phyloP scores from a whole-genome alignment of 169 alveolate species.

The Eimeria zaria region DNA sequence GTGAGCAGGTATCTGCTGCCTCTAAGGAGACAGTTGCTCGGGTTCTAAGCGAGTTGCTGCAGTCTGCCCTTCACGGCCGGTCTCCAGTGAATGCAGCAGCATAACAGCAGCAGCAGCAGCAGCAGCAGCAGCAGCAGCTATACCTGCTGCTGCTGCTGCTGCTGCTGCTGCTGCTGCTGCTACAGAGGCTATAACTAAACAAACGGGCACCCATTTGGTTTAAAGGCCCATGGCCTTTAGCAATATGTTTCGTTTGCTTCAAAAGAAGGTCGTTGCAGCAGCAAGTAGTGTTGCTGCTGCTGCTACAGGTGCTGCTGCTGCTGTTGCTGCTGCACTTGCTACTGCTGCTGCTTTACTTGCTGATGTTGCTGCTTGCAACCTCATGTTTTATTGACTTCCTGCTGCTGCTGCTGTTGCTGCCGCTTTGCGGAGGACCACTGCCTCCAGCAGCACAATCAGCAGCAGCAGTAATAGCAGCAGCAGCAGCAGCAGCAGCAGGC shows the following conservation, averaged over 20 bases:
- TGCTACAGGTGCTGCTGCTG: slow-evolving; percentile 8
- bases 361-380: slow-evolving; percentile 10
- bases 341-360: neutral
- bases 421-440: neutral
- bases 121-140: slow-evolving; percentile 45
- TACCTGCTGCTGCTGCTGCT: slow-evolving; percentile 17
- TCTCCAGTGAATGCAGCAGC: slow-evolving; percentile 51
- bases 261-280: slow-evolving; percentile 9
- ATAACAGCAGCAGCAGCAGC: neutral
- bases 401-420: too few relatives aligned
- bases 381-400: too few relatives aligned
- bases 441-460: neutral
- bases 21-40: slow-evolving; percentile 69
- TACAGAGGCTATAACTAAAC: neutral
- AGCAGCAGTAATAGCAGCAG: neutral
- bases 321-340: neutral
- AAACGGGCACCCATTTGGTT: neutral
- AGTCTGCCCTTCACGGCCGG: slow-evolving; percentile 34
- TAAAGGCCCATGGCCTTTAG: neutral
- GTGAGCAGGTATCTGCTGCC: slow-evolving; percentile 12
- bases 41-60: slow-evolving; percentile 51
- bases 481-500: slow-evolving; percentile 18
- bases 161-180: neutral
- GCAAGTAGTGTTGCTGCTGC: slow-evolving; percentile 33
- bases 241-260: slow-evolving; percentile 10